Evolutionary conservation across 345 rosid species (phyloP).

Genomic region (Viola odorata): DNA sequence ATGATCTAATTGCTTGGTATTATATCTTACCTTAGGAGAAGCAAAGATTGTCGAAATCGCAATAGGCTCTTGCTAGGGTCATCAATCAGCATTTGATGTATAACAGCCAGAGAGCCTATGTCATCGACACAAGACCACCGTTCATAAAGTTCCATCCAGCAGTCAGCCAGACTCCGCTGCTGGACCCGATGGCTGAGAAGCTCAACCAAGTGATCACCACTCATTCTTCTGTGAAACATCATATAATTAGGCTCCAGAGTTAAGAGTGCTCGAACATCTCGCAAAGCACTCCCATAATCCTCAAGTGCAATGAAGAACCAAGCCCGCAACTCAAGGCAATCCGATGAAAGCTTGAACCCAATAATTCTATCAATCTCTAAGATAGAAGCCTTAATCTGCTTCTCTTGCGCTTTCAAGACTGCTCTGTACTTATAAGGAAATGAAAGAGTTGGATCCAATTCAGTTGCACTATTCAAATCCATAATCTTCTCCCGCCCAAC

Average conservation of each 20-base stretch:
- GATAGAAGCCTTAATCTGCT: conserved; percentile 54
- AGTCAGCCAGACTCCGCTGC: conserved; percentile 59
- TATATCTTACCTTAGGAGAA: conserved; percentile 65
- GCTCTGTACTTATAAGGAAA: conserved; percentile 90
- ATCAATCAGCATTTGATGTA: conserved; percentile 74
- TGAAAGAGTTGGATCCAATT: conserved; percentile 70
- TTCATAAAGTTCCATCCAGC: conserved; percentile 86
- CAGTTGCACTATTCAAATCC: conserved; percentile 65
- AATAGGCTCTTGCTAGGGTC: conserved; percentile 74
- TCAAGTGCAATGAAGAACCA: conserved; percentile 67
- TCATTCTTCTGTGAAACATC: conserved; percentile 56
- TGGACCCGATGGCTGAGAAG: conserved; percentile 41
- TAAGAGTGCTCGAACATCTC: conserved; percentile 65
- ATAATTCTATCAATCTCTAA: conserved; percentile 61
- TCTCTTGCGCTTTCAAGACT: conserved; percentile 48
- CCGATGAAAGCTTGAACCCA: conserved; percentile 63
- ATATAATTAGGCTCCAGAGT: conserved; percentile 64
- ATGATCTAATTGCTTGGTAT: conserved; percentile 5
- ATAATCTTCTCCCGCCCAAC: conserved; percentile 49
- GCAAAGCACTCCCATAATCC: conserved; percentile 62
- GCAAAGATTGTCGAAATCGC: conserved; percentile 83
- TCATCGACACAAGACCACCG: conserved; percentile 96
- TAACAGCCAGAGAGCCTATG: conserved; percentile 78
- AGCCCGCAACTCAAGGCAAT: conserved; percentile 80
- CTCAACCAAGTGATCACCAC: conserved; percentile 49